phyloP scores from a whole-genome alignment of 163 green algal species.

The Coccomyxa subellipsoidea region DNA sequence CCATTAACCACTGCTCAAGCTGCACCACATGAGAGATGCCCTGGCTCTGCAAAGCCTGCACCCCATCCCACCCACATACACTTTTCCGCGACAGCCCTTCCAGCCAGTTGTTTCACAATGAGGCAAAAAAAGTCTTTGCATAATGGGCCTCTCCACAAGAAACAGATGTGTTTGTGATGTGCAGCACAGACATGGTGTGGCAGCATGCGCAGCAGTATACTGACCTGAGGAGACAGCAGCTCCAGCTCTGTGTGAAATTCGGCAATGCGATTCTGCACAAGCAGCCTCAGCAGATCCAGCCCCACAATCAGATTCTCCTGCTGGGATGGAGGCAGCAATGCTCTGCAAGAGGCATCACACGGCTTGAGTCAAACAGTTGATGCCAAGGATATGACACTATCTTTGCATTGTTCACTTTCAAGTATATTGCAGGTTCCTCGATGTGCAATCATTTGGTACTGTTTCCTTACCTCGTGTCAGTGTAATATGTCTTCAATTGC shows the following conservation, averaged over 20 bases:
- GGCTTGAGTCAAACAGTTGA: too few species aligned
- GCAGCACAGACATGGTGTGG: too few species aligned
- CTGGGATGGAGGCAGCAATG: slow-evolving; percentile 54
- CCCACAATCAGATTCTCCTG: slow-evolving; percentile 70
- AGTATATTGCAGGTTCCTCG: neutral
- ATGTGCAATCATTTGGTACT: neutral
- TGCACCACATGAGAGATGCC: slow-evolving; percentile 64
- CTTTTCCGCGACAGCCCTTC: too few species aligned
- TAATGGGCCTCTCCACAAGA: too few species aligned
- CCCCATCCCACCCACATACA: neutral
- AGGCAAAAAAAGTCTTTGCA: too few species aligned
- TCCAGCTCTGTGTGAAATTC: slow-evolving; percentile 98
- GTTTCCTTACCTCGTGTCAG: slow-evolving; percentile 64
- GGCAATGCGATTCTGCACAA: slow-evolving; percentile 93
- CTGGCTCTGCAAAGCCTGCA: slow-evolving; percentile 35
- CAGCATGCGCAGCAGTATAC: too few species aligned
- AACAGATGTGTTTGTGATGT: too few species aligned
- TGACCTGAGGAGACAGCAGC: slow-evolving; percentile 58
- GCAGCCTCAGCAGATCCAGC: slow-evolving; percentile 89
- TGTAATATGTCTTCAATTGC: slow-evolving; percentile 89
- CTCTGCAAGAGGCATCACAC: slow-evolving; percentile 30
- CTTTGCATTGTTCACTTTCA: too few species aligned
- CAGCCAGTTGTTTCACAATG: too few species aligned
- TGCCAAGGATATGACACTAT: too few species aligned
- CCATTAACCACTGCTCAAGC: slow-evolving; percentile 95